Conservation (phyloP, 2,329 filamentous ascomycete species). For the Calonectria leucothoes region DNA sequence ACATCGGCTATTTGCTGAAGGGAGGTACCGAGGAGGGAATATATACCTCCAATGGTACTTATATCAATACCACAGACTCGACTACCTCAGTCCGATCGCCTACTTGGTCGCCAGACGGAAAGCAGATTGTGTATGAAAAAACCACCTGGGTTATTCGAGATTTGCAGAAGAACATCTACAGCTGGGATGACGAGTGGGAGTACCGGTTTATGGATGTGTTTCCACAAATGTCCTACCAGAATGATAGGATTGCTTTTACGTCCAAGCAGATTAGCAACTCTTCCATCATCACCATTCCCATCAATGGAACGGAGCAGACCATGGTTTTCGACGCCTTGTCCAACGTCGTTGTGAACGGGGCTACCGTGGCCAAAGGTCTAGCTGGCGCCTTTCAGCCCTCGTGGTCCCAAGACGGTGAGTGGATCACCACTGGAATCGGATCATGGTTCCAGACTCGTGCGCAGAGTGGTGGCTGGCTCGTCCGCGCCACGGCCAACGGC, state of each 20-base stretch:
- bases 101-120: neutral
- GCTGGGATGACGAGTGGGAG: neutral
- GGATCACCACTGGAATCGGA: neutral
- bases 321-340: neutral
- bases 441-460: neutral
- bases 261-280: neutral
- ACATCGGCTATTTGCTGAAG: neutral
- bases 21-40: neutral
- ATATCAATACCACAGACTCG: neutral
- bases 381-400: neutral
- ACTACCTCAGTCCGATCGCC: neutral
- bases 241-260: neutral
- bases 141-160: neutral
- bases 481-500: neutral
- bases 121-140: neutral
- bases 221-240: constrained; percentile 1
- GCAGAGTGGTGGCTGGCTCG: neutral
- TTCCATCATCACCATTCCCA: neutral
- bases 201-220: neutral
- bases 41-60: neutral
- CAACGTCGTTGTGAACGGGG: neutral
- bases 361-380: neutral
- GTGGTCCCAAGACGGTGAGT: neutral
- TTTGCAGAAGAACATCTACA: neutral
- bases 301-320: neutral